Evolutionary conservation across 495 filamentous ascomycete genomes (phyloP).

Genomic region (Aspergillus coremiiformis): DNA sequence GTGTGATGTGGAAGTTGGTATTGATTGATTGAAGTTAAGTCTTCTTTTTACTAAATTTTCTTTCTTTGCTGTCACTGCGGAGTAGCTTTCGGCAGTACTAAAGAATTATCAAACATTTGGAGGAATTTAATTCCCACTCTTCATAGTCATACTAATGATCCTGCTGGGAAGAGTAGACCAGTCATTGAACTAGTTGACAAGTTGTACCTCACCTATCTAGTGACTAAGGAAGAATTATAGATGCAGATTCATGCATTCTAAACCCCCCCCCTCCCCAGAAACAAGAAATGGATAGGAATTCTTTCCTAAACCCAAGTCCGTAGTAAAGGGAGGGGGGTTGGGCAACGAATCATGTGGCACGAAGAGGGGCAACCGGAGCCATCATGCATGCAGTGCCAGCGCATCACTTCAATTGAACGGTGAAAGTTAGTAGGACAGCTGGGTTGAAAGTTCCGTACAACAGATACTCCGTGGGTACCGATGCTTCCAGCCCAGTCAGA

Average conservation of each 20-base stretch:
- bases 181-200: too few relatives aligned
- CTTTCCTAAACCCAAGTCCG: neutral
- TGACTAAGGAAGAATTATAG: neutral
- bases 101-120: neutral
- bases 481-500: neutral
- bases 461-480: neutral
- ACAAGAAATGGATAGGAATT: neutral
- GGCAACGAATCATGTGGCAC: conserved; percentile 25
- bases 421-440: too few relatives aligned
- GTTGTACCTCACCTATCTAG: neutral
- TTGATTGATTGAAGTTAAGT: too few relatives aligned
- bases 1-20: too few relatives aligned
- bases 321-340: conserved; percentile 21
- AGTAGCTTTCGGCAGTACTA: neutral
- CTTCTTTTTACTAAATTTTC: too few relatives aligned
- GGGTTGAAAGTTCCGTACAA: too few relatives aligned
- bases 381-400: conserved; percentile 33
- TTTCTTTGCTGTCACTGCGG: neutral
- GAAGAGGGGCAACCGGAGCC: neutral
- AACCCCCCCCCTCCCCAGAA: neutral
- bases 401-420: too few relatives aligned
- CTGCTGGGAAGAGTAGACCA: neutral
- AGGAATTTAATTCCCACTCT: neutral
- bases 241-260: neutral
- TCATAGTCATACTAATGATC: neutral